phyloP scores from a whole-genome alignment of 2,329 filamentous ascomycete species.

The Sporothrix inflata region DNA sequence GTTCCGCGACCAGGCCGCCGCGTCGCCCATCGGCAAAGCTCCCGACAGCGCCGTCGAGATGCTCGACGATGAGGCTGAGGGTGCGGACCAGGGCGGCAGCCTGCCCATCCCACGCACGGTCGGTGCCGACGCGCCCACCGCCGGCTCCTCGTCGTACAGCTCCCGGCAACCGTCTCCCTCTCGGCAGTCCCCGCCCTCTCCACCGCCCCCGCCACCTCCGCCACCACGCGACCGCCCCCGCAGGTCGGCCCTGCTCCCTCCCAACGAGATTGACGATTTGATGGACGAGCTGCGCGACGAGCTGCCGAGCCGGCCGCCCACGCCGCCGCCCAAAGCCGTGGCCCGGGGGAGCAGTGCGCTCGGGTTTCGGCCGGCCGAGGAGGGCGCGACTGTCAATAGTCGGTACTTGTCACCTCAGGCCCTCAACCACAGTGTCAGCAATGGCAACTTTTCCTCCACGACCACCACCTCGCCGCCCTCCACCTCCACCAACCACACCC shows the following conservation, averaged over 20 bases:
- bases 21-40: conserved; percentile 42
- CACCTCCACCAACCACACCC: neutral
- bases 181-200: neutral
- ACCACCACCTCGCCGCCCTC: neutral
- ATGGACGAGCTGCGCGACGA: conserved; percentile 38
- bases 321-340: conserved; percentile 38
- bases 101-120: neutral
- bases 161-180: neutral
- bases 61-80: conserved; percentile 37
- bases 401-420: neutral
- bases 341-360: conserved; percentile 25
- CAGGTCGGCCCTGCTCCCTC: conserved; percentile 32
- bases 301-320: conserved; percentile 37
- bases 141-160: neutral
- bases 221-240: conserved; percentile 15
- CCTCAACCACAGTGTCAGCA: conserved; percentile 12
- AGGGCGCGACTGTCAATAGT: neutral
- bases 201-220: conserved; percentile 31
- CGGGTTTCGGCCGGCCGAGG: conserved; percentile 5
- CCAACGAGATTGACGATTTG: conserved; percentile 40
- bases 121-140: neutral
- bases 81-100: neutral
- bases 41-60: conserved; percentile 50
- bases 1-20: conserved; percentile 10
- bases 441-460: neutral